A percentile compares a stretch with the other conserved stretches of the same genome.
phyloP scores from a whole-genome alignment of 2,329 filamentous ascomycete species.

The Phyllosticta citribraziliensis region DNA sequence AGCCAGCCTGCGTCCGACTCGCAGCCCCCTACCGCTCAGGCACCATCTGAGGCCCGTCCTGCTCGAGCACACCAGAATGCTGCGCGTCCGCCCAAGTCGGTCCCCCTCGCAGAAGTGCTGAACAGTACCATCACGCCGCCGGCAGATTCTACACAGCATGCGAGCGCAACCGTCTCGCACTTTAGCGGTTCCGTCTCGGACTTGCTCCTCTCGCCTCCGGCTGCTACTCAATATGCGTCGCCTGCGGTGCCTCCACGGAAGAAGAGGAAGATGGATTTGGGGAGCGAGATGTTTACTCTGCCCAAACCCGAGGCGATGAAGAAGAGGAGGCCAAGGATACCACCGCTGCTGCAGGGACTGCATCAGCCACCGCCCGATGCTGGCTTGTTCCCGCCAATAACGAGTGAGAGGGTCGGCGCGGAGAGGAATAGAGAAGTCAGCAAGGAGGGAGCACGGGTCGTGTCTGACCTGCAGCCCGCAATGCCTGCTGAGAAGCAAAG shows the following conservation, averaged over 20 bases:
- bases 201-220: conserved; percentile 3
- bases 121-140: conserved; percentile 14
- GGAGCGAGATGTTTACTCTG: conserved; percentile 14
- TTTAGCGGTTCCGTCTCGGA: not conserved
- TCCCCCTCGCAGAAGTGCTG: conserved; percentile 26
- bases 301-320: conserved; percentile 29
- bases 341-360: conserved; percentile 47
- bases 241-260: not conserved
- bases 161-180: not conserved
- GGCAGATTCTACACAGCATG: not conserved
- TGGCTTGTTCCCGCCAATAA: conserved; percentile 51
- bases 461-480: not conserved
- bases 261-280: not conserved
- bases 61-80: not conserved
- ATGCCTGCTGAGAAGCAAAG: not conserved
- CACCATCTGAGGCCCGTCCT: not conserved
- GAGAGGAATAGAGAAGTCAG: conserved; percentile 10
- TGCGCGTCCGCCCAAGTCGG: conserved; percentile 16
- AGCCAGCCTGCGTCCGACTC: not conserved
- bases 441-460: conserved; percentile 10
- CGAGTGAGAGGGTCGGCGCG: conserved; percentile 29
- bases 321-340: conserved; percentile 31
- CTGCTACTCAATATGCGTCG: not conserved
- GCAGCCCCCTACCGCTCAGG: not conserved
- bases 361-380: conserved; percentile 56